Base-by-base conservation (phyloP, 1,284 basidiomycete species). In the Pseudozyma pruni region DNA sequence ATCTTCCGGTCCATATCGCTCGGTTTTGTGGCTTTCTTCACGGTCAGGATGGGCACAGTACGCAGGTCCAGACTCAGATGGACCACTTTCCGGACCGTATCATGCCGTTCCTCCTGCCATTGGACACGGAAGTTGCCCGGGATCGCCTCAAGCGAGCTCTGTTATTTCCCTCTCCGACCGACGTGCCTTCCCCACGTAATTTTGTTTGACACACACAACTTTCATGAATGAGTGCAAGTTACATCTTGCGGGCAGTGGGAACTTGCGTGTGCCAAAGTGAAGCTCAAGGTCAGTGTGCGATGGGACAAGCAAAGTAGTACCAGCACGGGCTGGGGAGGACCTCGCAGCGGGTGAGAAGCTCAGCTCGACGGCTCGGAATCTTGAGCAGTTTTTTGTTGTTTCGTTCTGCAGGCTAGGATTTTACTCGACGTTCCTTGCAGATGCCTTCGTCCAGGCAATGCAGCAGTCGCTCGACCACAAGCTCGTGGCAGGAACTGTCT, bases 31-130 rank as follows among this genome's bases (percentile, higher is more conserved):
- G 37, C 31, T 29, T 16, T 32, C 27, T 31, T 38, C 9, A 8
- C 35, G 10, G 20, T 48, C 46, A 13, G 31, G 25, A 48, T 48
- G 35, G 46, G 25, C 46, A 20, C 14, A 33, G 3, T 7, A 22
- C 11, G 20, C 14, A 22, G 43, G 31, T 44, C 32, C 32, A 29
- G 37, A 48, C 46, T 39, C 35, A 38, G 37, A 38, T 19, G 17
- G 9, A 20, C 29, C 47, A 8, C 3, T n/a, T n/a, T 39, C 51
- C 51, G 51, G 51, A 54, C 51, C 51, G 51, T 53, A 22, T 4
- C 35, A 3, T 37, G 27, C 51, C 51, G 51, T 45, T 10, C 23
- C n/a, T 20, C 37, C 43, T 25, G 23, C 31, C 11, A 9, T 19
- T 14, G 13, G 7, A 33, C 17, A 16, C 31, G 20, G 29, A 49